Evolutionary conservation across 371 early-diverging fungal species (phyloP).

Genomic region (Encephalitozoon intestinalis): DNA sequence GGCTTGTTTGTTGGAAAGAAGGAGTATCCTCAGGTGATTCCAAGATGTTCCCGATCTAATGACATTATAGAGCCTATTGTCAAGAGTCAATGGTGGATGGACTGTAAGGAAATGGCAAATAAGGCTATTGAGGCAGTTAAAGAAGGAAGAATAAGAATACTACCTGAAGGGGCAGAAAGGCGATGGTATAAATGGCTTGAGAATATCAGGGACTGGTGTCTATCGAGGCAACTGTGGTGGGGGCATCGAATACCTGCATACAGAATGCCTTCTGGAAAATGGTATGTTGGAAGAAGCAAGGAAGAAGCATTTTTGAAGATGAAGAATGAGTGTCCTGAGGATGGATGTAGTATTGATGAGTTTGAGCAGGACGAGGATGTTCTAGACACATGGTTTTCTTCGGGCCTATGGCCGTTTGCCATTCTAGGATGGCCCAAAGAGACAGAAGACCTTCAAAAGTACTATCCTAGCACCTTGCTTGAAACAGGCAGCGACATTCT

Average conservation of each 20-base stretch:
- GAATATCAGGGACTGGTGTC: conserved; percentile 89
- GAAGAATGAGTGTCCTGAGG: neutral
- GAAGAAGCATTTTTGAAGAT: conserved; percentile 67
- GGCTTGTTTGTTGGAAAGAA: conserved; percentile 75
- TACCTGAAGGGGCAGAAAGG: conserved; percentile 75
- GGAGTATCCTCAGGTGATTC: conserved; percentile 82
- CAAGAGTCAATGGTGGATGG: conserved; percentile 98
- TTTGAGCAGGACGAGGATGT: conserved; percentile 85
- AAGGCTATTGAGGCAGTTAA: conserved; percentile 66
- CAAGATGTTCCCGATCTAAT: conserved; percentile 76
- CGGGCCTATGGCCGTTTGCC: conserved; percentile 95
- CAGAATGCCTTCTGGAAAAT: conserved; percentile 68
- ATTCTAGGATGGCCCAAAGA: conserved; percentile 81
- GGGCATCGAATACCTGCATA: conserved; percentile 96
- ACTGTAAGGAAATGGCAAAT: conserved; percentile 78
- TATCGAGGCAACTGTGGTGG: conserved; percentile 98
- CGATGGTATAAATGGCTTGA: conserved; percentile 93
- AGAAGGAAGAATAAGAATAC: conserved; percentile 73
- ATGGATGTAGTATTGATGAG: conserved; percentile 63
- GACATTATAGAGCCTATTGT: conserved; percentile 93
- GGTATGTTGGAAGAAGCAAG: conserved; percentile 76
- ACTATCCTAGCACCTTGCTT: conserved; percentile 80
- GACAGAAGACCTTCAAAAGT: conserved; percentile 63
- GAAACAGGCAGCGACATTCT: conserved; percentile 99
- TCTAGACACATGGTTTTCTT: conserved; percentile 98